These are phyloP conservation scores for Diaporthe nobilis DNA, from an alignment of 2,329 filamentous ascomycete species.

Conservation along the genomic window DNA sequence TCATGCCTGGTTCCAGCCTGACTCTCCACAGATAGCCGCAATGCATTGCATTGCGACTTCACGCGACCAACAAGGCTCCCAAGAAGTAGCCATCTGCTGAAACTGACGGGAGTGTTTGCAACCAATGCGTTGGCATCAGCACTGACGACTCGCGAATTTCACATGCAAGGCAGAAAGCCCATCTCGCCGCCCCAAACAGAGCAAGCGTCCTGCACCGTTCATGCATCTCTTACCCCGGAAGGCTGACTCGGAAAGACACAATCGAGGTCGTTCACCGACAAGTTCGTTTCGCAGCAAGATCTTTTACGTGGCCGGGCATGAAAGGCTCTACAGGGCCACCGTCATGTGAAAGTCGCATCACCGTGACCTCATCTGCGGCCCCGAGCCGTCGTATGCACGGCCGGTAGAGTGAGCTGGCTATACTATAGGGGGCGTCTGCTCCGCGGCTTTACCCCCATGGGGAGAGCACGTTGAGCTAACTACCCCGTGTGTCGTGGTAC, in stretches of 20 bases:
- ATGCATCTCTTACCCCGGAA: constrained; percentile 18
- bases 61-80: constrained; percentile 27
- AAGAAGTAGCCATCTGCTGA: constrained; percentile 16
- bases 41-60: constrained; percentile 19
- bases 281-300: constrained; percentile 4
- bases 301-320: constrained; percentile 30
- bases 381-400: constrained; percentile 3
- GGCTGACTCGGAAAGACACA: constrained; percentile 21
- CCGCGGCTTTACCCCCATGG: constrained; percentile 21
- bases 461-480: constrained; percentile 2
- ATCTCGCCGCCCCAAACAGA: constrained; percentile 3
- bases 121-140: constrained; percentile 1
- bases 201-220: constrained; percentile 20
- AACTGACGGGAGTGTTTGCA: constrained; percentile 11
- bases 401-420: constrained; percentile 11
- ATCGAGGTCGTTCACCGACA: constrained; percentile 27
- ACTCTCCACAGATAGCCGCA: constrained; percentile 28
- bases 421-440: constrained; percentile 11
- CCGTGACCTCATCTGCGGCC: constrained; percentile 22
- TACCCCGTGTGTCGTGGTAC: constrained; percentile 6
- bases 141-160: constrained; percentile 15
- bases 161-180: not conserved
- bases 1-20: constrained; percentile 4
- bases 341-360: constrained; percentile 26
- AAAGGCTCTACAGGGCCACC: constrained; percentile 19